Base-by-base conservation (phyloP, 1,284 basidiomycete species). In the Boletus coffeatus region DNA sequence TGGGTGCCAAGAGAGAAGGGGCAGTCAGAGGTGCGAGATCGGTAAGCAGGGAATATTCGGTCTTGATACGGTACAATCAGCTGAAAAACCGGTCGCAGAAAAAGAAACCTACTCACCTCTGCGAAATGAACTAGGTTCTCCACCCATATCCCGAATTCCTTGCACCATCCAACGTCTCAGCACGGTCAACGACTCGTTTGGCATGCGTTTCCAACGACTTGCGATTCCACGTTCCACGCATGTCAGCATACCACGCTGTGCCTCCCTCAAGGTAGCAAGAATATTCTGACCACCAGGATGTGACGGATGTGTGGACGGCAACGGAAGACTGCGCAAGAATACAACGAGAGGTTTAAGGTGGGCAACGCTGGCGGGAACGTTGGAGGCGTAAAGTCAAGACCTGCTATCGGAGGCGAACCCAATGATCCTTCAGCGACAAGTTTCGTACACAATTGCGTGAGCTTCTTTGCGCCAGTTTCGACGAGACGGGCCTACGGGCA, bases 181-280 rank as follows among this genome's bases (percentile, higher is more conserved):
- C 84, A 16, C 87, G 77, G 56, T 89, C 88, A 0, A 90, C 76
- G 2, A 88, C 79, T 9, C 88, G 78, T 68, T 88, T 86, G 4
- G 83, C 88, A 64, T 86, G 85, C 10, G 78, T 78, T 69, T 92
- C 90, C 25, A 92, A 72, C 59, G 88, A 89, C 68, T 87, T 90
- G 65, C 82, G 80, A 48, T 79, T 80, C 90, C 90, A 92, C 11
- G 79, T 80, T 3, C 90, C 89, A 32, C 90, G 82, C 90, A 92
- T 93, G 66, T 92, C 90, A 0, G 89, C 90, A 66, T 90, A 92
- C 90, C 90, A 62, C 81, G 81, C 74, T 91, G 89, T 4, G 90
- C 89, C 39, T 92, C 90, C 67, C 81, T 85, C 5, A 93, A 73
- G 2, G 87, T 85, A 2, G 80, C 71, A 36, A 85, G 76, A 55